Evolutionary conservation across 2,329 filamentous ascomycete genomes (phyloP), one percentile per base, ranked within the genome.

Genomic region (Tolypocladium ovalisporum): DNA sequence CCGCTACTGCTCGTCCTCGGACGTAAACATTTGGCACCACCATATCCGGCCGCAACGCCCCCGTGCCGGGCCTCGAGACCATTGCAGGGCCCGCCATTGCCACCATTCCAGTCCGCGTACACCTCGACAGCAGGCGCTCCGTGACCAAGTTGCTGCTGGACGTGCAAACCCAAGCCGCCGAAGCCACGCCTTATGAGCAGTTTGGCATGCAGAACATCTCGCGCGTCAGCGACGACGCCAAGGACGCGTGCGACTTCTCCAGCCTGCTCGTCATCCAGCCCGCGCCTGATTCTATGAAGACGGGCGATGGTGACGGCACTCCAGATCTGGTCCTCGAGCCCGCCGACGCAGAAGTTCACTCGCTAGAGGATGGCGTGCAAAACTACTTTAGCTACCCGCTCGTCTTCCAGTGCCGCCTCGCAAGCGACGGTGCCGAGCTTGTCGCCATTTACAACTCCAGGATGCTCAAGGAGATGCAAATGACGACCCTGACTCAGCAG

Each of bases 41-140:
- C 0, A 56, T 68, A 1, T 67, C 66, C 1, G 70, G 70, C 12
- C 65, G 70, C 1, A 61, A 66, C 9, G 63, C 66, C 3, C 59
- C 63, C 1, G 55, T 72, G 1, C 37, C 52, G 1, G 66, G 64
- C 9, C 62, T 72, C 1, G 63, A 65, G 7, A 65, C 71, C 8
- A 55, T 62, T 3, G 70, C 40, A 2, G 40, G 67, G 1, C 68
- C 70, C 3, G 66, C 65, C 0, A 67, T 73, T 32, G 63, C 65
- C 17, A 69, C 67, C 4, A 60, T 72, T 0, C 69, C 69, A 7
- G 52, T 68, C 1, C 60, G 67, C 15, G 53, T 67, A 3, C 47
- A 35, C 2, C 27, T 66, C 4, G 39, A 61, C 8, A 52, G 34
- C 19, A 34, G 56, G 19, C 56, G 56, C 5, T 57, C 54, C 2